Evolutionary conservation across 768 basidiomycete species (phyloP).

Genomic region (Gloeophyllum trabeum): DNA sequence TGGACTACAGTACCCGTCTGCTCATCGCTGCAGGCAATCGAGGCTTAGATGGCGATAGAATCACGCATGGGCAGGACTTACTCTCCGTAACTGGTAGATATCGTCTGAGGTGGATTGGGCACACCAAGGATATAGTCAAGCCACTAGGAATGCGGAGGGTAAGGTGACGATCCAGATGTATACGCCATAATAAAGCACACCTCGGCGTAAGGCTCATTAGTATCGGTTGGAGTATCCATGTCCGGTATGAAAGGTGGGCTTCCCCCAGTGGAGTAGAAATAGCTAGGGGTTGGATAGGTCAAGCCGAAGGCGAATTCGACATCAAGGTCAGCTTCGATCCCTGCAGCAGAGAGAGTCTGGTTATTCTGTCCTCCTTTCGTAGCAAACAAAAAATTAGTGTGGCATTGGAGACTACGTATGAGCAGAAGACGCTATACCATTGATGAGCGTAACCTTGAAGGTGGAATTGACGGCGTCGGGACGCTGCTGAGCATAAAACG

Average conservation of each 20-base stretch:
- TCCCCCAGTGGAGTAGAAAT: constrained; percentile 8
- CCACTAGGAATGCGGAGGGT: background rate
- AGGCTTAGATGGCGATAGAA: background rate
- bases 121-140: constrained; percentile 9
- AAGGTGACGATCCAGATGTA: background rate
- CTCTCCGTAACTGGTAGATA: constrained; percentile 12
- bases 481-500: constrained; percentile 36
- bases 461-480: constrained; percentile 30
- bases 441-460: background rate
- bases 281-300: constrained; percentile 8
- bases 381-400: background rate
- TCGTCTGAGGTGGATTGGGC: constrained; percentile 3
- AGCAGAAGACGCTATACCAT: background rate
- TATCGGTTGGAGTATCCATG: constrained; percentile 7
- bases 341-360: background rate
- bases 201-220: constrained; percentile 9
- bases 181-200: background rate
- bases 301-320: constrained; percentile 9
- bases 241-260: constrained; percentile 12
- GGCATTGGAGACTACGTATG: background rate
- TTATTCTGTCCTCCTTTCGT: constrained; percentile 1
- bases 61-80: background rate
- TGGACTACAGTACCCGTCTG: background rate
- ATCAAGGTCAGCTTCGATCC: constrained; percentile 11
- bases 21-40: background rate